These are phyloP conservation scores for Hymenoscyphus occultus DNA, from an alignment of 2,329 filamentous ascomycete species.

Conservation along the genomic window DNA sequence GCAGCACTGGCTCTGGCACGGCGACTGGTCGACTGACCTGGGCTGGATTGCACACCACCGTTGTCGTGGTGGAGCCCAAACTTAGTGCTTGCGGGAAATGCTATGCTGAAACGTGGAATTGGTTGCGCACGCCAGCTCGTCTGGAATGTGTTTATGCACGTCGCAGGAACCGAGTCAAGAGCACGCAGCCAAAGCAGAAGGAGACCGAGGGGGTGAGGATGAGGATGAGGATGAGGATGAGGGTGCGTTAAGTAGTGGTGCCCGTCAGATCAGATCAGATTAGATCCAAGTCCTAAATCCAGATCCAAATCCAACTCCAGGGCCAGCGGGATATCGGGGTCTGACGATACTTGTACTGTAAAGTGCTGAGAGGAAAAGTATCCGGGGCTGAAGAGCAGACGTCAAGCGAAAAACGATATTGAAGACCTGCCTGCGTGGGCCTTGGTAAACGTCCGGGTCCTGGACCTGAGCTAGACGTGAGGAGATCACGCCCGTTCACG, in stretches of 20 bases:
- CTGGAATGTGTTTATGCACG: constrained; percentile 2
- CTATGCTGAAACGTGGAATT: constrained; percentile 5
- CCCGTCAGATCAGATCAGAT: background rate
- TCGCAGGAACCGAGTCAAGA: constrained; percentile 2
- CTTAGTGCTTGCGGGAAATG: constrained; percentile 1
- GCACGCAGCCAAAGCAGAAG: background rate
- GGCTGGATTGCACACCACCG: constrained; percentile 1
- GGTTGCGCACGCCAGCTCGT: constrained; percentile 1
- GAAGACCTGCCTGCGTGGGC: background rate
- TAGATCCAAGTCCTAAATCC: too few species aligned
- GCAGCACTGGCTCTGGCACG: too few species aligned
- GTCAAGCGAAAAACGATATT: background rate
- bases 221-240: too few species aligned
- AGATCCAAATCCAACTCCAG: background rate
- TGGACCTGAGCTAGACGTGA: background rate
- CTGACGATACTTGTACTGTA: background rate
- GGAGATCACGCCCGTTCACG: background rate
- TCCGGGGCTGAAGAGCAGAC: constrained; percentile 2
- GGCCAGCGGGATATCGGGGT: background rate
- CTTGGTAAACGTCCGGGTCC: background rate
- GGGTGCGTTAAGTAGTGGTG: background rate
- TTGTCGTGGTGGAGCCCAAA: constrained; percentile 3
- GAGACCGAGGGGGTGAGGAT: background rate
- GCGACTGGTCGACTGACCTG: too few species aligned
- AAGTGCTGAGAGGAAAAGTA: background rate